These are phyloP conservation scores for Nakazawaea ishiwadae DNA, from an alignment of 805 yeast species.

Conservation along the genomic window DNA sequence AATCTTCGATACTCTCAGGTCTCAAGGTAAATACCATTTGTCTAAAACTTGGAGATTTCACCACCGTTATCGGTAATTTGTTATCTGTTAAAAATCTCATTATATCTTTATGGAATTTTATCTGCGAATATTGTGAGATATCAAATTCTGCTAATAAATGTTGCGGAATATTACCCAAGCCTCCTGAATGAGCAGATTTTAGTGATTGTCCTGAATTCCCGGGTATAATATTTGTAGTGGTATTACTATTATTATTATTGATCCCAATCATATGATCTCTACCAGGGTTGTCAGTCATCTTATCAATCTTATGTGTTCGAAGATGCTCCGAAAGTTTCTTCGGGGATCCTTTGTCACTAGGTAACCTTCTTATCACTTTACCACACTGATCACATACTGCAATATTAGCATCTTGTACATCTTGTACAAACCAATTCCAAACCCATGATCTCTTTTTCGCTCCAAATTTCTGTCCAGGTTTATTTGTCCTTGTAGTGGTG, in stretches of 20 bases:
- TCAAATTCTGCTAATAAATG: slow-evolving; percentile 25
- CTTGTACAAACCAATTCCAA: slow-evolving; percentile 59
- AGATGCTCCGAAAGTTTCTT: slow-evolving; percentile 55
- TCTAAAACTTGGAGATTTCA: slow-evolving; percentile 47
- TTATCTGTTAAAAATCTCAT: slow-evolving; percentile 48
- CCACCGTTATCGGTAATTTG: slow-evolving; percentile 40
- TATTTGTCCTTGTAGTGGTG: slow-evolving; percentile 24
- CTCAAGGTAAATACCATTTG: slow-evolving; percentile 46
- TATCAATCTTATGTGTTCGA: slow-evolving; percentile 46
- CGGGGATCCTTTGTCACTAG: slow-evolving; percentile 55
- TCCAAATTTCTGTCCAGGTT: slow-evolving; percentile 54
- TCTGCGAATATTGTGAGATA: slow-evolving; percentile 36
- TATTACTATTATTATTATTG: slow-evolving; percentile 17
- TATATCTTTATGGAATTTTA: slow-evolving; percentile 46
- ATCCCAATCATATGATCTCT: slow-evolving; percentile 33
- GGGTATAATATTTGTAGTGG: neutral
- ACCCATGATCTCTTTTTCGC: slow-evolving; percentile 62
- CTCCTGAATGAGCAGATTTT: slow-evolving; percentile 12
- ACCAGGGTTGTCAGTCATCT: slow-evolving; percentile 34
- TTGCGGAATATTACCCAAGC: slow-evolving; percentile 13
- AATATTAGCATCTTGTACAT: slow-evolving; percentile 37
- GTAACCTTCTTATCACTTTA: slow-evolving; percentile 39
- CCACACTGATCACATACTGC: slow-evolving; percentile 55
- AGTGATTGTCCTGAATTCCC: neutral
- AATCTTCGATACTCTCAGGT: slow-evolving; percentile 41